Evolutionary conservation across 176 grass and related monocot species (phyloP).

Genomic region (Tuctoria greenei): DNA sequence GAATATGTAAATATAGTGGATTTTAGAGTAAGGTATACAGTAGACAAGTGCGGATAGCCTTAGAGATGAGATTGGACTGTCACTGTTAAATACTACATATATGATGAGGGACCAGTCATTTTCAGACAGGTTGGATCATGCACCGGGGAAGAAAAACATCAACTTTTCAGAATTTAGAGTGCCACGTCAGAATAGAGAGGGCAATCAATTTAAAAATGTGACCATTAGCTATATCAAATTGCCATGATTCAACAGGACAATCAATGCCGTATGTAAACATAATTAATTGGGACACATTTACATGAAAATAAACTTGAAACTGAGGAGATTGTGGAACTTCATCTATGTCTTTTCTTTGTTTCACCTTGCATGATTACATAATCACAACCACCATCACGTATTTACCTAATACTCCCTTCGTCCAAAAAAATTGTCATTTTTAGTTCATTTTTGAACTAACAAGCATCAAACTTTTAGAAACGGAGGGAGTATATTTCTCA

Average conservation of each 20-base stretch:
- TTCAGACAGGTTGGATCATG: background rate
- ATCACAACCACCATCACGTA: conserved; percentile 3
- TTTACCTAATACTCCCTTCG: no score
- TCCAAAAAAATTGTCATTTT: no score
- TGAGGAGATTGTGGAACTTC: background rate
- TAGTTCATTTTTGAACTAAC: no score
- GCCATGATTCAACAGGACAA: background rate
- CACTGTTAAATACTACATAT: background rate
- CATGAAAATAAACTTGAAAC: background rate
- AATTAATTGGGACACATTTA: background rate
- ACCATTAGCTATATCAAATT: background rate
- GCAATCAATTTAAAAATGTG: background rate
- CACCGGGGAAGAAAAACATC: background rate
- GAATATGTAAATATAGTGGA: no score
- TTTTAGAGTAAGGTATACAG: no score
- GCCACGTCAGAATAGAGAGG: background rate
- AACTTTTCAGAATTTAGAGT: background rate
- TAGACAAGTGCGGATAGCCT: no score
- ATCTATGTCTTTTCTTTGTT: background rate
- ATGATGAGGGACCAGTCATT: conserved; percentile 7
- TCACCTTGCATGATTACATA: conserved; percentile 14
- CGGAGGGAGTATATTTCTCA: no score
- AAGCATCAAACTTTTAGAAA: no score
- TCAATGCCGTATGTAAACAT: background rate
- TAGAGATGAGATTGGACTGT: no score